A percentile compares a stretch with the other conserved stretches of the same genome.
Evolutionary conservation across 140 eudicot genomes (phyloP).

Genomic region (Flaveria floridana): DNA sequence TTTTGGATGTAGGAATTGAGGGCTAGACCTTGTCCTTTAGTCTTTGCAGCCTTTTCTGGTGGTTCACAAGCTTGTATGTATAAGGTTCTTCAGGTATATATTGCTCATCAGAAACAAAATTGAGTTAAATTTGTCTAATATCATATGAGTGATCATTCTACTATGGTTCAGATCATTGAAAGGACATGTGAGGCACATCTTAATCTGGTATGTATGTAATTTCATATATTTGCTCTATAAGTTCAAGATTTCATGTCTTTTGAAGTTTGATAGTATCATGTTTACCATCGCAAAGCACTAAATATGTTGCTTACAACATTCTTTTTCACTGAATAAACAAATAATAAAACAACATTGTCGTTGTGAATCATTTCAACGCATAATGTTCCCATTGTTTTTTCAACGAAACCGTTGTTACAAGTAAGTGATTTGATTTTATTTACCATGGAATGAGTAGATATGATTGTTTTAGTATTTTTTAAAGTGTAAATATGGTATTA

Average conservation of each 20-base stretch:
- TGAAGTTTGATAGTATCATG: not conserved
- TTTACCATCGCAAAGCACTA: conserved; percentile 54
- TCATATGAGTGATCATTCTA: not conserved
- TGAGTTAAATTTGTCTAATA: not conserved
- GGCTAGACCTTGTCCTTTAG: conserved; percentile 63
- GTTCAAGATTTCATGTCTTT: conserved; percentile 11
- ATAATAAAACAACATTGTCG: not conserved
- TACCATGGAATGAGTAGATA: not conserved
- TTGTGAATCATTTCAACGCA: not conserved
- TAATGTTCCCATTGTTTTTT: not conserved
- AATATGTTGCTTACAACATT: not conserved
- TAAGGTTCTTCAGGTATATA: conserved; percentile 77
- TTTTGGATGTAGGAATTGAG: conserved; percentile 56
- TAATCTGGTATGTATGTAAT: conserved; percentile 46
- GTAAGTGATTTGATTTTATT: not conserved
- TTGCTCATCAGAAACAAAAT: not conserved
- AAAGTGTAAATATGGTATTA: conserved; percentile 61
- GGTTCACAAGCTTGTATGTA: conserved; percentile 94
- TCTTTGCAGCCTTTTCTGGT: conserved; percentile 71
- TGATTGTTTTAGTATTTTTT: not conserved
- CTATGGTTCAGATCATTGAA: conserved; percentile 62
- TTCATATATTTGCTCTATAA: not conserved
- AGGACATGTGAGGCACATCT: conserved; percentile 85
- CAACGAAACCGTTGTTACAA: not conserved
- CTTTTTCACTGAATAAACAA: not conserved